Conservation (phyloP, 2,329 filamentous ascomycete genomes). For the Fusarium sp. region DNA sequence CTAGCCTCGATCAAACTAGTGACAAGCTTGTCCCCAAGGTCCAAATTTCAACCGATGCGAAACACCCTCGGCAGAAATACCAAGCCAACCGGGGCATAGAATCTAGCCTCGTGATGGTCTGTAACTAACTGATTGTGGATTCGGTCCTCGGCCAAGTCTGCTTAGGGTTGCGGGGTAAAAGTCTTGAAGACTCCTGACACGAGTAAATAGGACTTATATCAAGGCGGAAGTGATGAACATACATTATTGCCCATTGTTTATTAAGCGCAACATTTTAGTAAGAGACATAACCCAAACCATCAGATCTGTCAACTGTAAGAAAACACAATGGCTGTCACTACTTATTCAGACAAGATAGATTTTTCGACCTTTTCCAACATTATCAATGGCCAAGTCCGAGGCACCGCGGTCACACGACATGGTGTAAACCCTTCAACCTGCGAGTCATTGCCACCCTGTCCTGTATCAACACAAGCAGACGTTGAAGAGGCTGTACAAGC, state of each 20-base stretch:
- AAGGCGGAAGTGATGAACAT: neutral
- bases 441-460: neutral
- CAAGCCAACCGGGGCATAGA: neutral
- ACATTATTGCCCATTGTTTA: neutral
- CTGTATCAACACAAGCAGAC: neutral
- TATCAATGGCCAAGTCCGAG: neutral
- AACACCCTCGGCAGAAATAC: conserved; percentile 3
- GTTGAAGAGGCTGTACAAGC: neutral
- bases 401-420: neutral
- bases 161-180: neutral
- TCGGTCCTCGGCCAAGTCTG: too few species aligned
- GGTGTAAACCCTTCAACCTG: neutral
- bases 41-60: neutral
- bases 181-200: neutral
- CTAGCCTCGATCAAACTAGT: neutral
- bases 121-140: neutral
- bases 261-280: neutral
- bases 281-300: neutral
- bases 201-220: neutral
- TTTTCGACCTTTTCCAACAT: conserved; percentile 7
- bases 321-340: neutral
- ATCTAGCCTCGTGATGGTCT: neutral
- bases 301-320: neutral
- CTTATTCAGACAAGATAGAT: neutral
- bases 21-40: neutral